Conservation (phyloP, 2,329 filamentous ascomycete genomes). For the Fonsecaea pedrosoi region DNA sequence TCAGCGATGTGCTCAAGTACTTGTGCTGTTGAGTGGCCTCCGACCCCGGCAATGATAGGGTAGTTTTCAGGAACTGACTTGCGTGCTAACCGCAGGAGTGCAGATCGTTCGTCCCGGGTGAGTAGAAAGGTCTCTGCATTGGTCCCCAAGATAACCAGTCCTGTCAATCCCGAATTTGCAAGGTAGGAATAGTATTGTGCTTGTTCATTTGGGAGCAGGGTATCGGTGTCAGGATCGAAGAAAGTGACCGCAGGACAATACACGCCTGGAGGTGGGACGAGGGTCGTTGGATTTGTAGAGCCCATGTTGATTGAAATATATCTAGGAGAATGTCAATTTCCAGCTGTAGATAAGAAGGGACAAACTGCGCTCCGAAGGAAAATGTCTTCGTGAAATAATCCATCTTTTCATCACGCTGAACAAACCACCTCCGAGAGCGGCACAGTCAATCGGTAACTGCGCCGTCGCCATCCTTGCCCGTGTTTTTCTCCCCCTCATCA, state of each 20-base stretch:
- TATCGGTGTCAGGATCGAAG: slow-evolving; percentile 59
- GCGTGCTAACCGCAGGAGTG: slow-evolving; percentile 64
- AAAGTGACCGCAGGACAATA: slow-evolving; percentile 63
- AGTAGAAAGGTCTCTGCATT: slow-evolving; percentile 64
- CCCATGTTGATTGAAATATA: slow-evolving; percentile 27
- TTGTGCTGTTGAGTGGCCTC: slow-evolving; percentile 69
- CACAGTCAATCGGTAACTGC: slow-evolving; percentile 16
- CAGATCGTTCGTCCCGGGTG: slow-evolving; percentile 64
- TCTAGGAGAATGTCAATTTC: background rate
- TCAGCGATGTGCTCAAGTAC: slow-evolving; percentile 66
- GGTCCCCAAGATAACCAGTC: slow-evolving; percentile 62
- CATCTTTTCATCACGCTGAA: slow-evolving; percentile 7
- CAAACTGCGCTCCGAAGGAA: background rate
- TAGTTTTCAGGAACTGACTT: slow-evolving; percentile 59
- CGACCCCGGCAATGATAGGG: slow-evolving; percentile 69
- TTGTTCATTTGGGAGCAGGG: slow-evolving; percentile 57
- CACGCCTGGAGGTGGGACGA: slow-evolving; percentile 49
- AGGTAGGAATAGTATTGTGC: slow-evolving; percentile 61
- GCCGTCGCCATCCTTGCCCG: slow-evolving; percentile 11
- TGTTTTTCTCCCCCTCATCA: slow-evolving; percentile 4
- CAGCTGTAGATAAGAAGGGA: background rate
- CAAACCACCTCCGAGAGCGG: slow-evolving; percentile 12
- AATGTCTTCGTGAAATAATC: background rate
- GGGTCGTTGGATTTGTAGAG: slow-evolving; percentile 28
- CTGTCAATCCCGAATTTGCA: slow-evolving; percentile 57